A percentile compares a stretch with the other conserved stretches of the same genome.
Evolutionary conservation across 805 yeast genomes (phyloP).

Genomic region (Torulaspora indica): DNA sequence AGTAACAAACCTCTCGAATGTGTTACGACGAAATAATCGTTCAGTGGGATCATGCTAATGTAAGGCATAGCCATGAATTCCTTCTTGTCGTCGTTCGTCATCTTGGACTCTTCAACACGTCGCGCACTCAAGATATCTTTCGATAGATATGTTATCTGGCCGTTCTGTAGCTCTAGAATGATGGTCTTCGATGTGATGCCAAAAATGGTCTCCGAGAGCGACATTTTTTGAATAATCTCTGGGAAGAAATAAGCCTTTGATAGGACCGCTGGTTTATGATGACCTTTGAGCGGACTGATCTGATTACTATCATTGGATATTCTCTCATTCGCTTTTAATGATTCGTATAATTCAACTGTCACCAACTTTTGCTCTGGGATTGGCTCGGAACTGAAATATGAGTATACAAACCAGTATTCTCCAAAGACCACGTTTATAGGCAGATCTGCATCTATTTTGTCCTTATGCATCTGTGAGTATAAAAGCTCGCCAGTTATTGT

Average conservation of each 20-base stretch:
- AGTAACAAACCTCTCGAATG: conserved; percentile 45
- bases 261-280: conserved; percentile 45
- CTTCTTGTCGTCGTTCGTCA: conserved; percentile 48
- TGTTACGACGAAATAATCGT: conserved; percentile 46
- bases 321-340: conserved; percentile 48
- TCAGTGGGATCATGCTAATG: conserved; percentile 53
- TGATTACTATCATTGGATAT: conserved; percentile 19
- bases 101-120: conserved; percentile 52
- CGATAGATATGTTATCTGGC: conserved; percentile 67
- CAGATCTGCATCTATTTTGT: conserved; percentile 40
- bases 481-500: conserved; percentile 63
- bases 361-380: conserved; percentile 53
- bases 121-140: conserved; percentile 64
- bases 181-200: conserved; percentile 69
- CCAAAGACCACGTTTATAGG: conserved; percentile 56
- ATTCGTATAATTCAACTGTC: conserved; percentile 77
- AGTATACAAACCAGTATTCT: conserved; percentile 78
- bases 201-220: conserved; percentile 52
- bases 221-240: conserved; percentile 48
- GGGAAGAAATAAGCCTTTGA: conserved; percentile 61
- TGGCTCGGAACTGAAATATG: conserved; percentile 51
- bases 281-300: conserved; percentile 18
- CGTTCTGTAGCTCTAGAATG: conserved; percentile 52
- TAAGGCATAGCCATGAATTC: conserved; percentile 62
- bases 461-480: conserved; percentile 41